Evolutionary conservation across 2,329 filamentous ascomycete genomes (phyloP).

Genomic region (Alternaria sp.): DNA sequence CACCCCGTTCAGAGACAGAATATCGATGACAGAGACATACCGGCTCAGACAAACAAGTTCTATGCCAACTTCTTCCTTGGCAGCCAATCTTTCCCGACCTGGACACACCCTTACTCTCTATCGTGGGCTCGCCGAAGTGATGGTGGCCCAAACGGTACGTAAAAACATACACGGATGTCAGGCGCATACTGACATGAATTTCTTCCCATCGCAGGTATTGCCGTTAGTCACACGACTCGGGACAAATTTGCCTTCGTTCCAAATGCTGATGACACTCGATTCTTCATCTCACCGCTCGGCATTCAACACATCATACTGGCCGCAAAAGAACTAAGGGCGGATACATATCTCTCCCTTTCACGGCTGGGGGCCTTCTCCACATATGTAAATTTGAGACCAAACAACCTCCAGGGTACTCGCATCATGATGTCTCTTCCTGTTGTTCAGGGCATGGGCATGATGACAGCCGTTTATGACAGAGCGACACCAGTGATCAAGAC

Average conservation of each 20-base stretch:
- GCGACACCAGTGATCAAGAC: slow-evolving; percentile 75
- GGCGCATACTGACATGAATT: background rate
- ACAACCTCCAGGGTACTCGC: slow-evolving; percentile 58
- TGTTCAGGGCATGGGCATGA: slow-evolving; percentile 87
- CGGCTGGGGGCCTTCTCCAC: slow-evolving; percentile 63
- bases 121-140: slow-evolving; percentile 55
- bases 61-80: slow-evolving; percentile 79
- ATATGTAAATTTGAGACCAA: slow-evolving; percentile 66
- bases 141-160: slow-evolving; percentile 72
- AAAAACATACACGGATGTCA: no score
- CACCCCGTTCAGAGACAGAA: slow-evolving; percentile 51
- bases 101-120: slow-evolving; percentile 69
- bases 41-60: slow-evolving; percentile 76
- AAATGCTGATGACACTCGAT: slow-evolving; percentile 56
- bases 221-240: slow-evolving; percentile 75
- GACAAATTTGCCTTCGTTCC: slow-evolving; percentile 63
- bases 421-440: slow-evolving; percentile 77
- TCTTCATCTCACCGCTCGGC: slow-evolving; percentile 82
- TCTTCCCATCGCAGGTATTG: slow-evolving; percentile 53
- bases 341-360: slow-evolving; percentile 63
- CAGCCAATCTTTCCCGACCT: slow-evolving; percentile 70
- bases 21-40: slow-evolving; percentile 46
- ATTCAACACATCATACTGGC: slow-evolving; percentile 84
- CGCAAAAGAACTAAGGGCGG: slow-evolving; percentile 71
- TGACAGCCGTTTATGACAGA: slow-evolving; percentile 78